Evolutionary conservation across 805 yeast genomes (phyloP), one percentile per base, ranked within the genome.

Genomic region (Pichia sporocuriosa): DNA sequence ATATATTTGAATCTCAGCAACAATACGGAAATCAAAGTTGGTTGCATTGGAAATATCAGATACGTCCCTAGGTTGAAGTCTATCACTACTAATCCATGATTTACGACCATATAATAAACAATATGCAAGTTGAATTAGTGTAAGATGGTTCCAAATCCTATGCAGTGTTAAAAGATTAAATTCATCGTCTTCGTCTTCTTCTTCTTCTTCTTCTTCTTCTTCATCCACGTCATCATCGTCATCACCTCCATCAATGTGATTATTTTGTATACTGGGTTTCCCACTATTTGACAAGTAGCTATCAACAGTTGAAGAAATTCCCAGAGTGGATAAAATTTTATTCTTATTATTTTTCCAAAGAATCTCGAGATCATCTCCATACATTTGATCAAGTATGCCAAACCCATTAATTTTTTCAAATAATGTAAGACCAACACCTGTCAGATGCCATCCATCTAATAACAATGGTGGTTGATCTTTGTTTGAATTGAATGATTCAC

Each of bases 11-110:
- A 82, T 76, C 58, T 84, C 94, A 31, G 87, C 80, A 7, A 83
- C 80, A 77, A 84, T 81, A 44, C 93, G 62, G n/a, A 84, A 86
- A 55, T 84, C 95, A 56, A 84, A 84, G 53, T 82, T 81, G 6
- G 88, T 81, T 2, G 88, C 75, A 66, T 4, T 79, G 67, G 29
- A 76, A 59, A 30, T 77, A 75, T 37, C 80, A 61, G 42, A 49
- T 15, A 47, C 49, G 30, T 46, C 48, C 13, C 48, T 46, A 3
- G 61, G 59, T 23, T 21, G 79, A 59, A 57, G 81, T 72, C 75
- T 70, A 68, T 51, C 88, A 58, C 9, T 6, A 1, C 57, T 44
- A 40, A 43, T 50, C 22, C 42, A 39, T 4, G 61, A 45, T 33
- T 41, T 38, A 26, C 48, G 47, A 2, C 90, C 90, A 2, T 80